These are phyloP conservation scores for Coemansia sp. DNA, from an alignment of 192 early-diverging fungal species.

Conservation along the genomic window DNA sequence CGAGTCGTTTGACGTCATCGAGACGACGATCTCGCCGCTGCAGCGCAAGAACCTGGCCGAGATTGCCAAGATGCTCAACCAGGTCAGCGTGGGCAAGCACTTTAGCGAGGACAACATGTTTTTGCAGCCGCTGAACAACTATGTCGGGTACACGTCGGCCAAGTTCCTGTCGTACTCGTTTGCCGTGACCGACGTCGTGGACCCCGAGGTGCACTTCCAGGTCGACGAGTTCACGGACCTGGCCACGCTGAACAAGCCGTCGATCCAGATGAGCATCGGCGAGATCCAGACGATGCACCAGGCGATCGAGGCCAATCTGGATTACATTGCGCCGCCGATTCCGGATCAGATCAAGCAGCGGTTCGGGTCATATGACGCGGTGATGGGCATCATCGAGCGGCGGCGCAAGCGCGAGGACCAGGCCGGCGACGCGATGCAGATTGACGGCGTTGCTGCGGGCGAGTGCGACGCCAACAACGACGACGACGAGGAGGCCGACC, in stretches of 20 bases:
- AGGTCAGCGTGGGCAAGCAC: constrained; percentile 87
- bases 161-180: constrained; percentile 85
- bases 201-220: constrained; percentile 86
- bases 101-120: constrained; percentile 73
- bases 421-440: constrained; percentile 10
- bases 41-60: constrained; percentile 98
- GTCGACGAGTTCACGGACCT: constrained; percentile 89
- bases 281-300: constrained; percentile 92
- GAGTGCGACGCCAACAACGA: constrained; percentile 39
- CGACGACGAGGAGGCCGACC: constrained; percentile 43
- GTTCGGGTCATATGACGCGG: constrained; percentile 51
- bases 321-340: constrained; percentile 63
- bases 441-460: neutral
- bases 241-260: constrained; percentile 75
- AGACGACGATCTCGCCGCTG: constrained; percentile 74
- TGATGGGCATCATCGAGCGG: constrained; percentile 50
- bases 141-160: constrained; percentile 71
- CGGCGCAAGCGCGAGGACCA: constrained; percentile 43
- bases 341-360: constrained; percentile 54
- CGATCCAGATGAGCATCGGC: constrained; percentile 83
- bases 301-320: constrained; percentile 75
- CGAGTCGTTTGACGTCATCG: constrained; percentile 94
- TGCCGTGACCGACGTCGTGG: constrained; percentile 79
- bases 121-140: constrained; percentile 74
- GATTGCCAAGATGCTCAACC: constrained; percentile 92